A percentile compares a stretch with the other conserved stretches of the same genome.
phyloP scores from a whole-genome alignment of 1,139 yeast species.

The Pichia sp. region DNA sequence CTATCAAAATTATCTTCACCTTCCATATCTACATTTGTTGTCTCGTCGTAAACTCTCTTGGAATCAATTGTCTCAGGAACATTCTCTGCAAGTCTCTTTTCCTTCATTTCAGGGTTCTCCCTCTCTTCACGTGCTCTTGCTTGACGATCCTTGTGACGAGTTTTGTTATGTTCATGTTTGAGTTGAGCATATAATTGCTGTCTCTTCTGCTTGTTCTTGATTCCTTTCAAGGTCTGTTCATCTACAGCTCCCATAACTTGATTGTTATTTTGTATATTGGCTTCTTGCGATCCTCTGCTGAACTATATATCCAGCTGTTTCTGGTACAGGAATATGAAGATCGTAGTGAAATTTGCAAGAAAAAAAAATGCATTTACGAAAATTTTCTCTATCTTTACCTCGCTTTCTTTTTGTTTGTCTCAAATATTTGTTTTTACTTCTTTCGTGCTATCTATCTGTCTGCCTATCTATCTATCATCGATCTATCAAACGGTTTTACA shows the following conservation, averaged over 20 bases:
- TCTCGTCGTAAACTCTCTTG: slow-evolving; percentile 87
- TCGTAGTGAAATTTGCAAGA: no score
- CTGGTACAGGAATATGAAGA: no score
- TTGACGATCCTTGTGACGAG: slow-evolving; percentile 69
- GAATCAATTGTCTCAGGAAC: slow-evolving; percentile 86
- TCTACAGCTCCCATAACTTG: slow-evolving; percentile 27
- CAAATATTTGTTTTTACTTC: no score
- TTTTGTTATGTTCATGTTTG: slow-evolving; percentile 70
- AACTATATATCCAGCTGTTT: no score
- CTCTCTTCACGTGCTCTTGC: slow-evolving; percentile 81
- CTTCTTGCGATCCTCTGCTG: no score
- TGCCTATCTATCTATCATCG: no score
- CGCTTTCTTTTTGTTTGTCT: no score
- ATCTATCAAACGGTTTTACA: not conserved
- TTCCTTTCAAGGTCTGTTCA: slow-evolving; percentile 31
- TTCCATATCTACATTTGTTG: slow-evolving; percentile 67
- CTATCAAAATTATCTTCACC: slow-evolving; percentile 78
- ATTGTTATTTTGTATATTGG: no score
- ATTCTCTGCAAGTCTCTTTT: slow-evolving; percentile 72
- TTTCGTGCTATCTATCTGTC: not conserved
- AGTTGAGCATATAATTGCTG: slow-evolving; percentile 73
- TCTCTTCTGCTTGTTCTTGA: slow-evolving; percentile 73
- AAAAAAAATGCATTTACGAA: no score
- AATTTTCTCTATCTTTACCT: no score
- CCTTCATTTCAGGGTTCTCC: slow-evolving; percentile 74